Evolutionary conservation across 345 rosid genomes (phyloP), one percentile per base, ranked within the genome.

Genomic region (Boechera retrofracta): DNA sequence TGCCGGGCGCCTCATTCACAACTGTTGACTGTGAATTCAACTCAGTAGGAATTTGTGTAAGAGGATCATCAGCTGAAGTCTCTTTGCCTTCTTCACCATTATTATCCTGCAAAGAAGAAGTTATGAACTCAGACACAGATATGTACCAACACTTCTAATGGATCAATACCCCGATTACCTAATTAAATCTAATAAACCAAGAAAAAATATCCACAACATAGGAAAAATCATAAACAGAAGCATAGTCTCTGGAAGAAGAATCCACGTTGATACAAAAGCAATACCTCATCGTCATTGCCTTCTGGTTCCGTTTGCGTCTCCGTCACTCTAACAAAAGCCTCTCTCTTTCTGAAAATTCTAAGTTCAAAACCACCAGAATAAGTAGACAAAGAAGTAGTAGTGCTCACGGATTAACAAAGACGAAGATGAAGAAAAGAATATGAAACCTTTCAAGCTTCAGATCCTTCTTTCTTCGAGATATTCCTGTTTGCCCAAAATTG

Each of bases 291-390:
- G 51, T 89, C 80, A 61, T 90, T 87, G 67, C 86, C 82, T 78
- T 90, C 97, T 38, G 97, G 89, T 83, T 90, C 93, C 5, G 81
- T 89, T 80, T 87, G 82, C 28, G 96, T 52, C 31, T 88, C 90
- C 10, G 87, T 84, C 21, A 55, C 87, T 82, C 97, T 87, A 82
- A 89, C 82, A 52, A 85, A 64, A 68, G 61, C 67, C 52, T 74
- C 82, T 71, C 91, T 87, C 75, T 72, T 82, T 82, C 87, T 81
- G 77, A 77, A 65, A 79, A 83, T 29, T 52, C 87, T 39, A 53
- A 15, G 45, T 72, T 66, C 69, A 59, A 41, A 63, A 10, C 60
- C 67, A 66, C 21, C 21, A 70, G 8, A 35, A 11, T 38, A 7
- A 67, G 65, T 36, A 77, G 75, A 31, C 65, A 16, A 7, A 11